Conservation (phyloP, 352 stramenopile species). For the Pseudoperonospora humuli region DNA sequence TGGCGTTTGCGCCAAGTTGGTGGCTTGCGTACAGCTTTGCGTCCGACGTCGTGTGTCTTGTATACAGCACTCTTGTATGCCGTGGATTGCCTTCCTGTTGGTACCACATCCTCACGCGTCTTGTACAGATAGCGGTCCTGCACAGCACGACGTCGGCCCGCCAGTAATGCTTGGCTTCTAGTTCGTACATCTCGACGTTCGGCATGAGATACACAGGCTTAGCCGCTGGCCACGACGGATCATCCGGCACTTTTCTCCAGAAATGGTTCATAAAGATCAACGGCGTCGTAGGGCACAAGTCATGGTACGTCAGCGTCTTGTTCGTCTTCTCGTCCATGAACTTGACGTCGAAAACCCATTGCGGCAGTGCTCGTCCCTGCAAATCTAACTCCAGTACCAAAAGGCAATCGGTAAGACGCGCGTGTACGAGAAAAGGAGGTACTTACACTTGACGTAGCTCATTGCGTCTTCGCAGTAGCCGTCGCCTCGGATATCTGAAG, state of each 20-base stretch:
- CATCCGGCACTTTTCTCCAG: conserved; percentile 26
- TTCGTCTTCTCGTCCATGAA: conserved; percentile 29
- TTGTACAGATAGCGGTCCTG: conserved; percentile 44
- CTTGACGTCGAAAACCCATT: conserved; percentile 32
- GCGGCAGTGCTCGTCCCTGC: conserved; percentile 34
- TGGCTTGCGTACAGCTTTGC: conserved; percentile 24
- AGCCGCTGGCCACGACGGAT: conserved; percentile 21
- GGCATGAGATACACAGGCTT: conserved; percentile 47
- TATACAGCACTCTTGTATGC: conserved; percentile 34
- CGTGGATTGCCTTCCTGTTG: conserved; percentile 43
- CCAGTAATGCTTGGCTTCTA: conserved; percentile 34
- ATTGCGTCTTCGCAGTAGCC: conserved; percentile 72
- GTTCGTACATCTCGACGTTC: conserved; percentile 53
- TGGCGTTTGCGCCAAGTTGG: conserved; percentile 2
- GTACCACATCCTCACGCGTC: conserved; percentile 37
- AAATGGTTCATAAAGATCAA: conserved; percentile 60
- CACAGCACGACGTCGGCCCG: conserved; percentile 41
- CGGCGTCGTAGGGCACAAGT: conserved; percentile 42
- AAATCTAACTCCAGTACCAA: conserved; percentile 27
- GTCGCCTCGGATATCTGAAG: conserved; percentile 32
- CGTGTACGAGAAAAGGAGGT: neutral
- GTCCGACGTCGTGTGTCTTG: conserved; percentile 34
- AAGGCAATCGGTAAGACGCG: neutral
- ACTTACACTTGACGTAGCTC: conserved; percentile 55
- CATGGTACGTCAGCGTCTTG: conserved; percentile 36